Base-by-base conservation (phyloP, 352 stramenopile genomes). In the Phytophthora hybrid region DNA sequence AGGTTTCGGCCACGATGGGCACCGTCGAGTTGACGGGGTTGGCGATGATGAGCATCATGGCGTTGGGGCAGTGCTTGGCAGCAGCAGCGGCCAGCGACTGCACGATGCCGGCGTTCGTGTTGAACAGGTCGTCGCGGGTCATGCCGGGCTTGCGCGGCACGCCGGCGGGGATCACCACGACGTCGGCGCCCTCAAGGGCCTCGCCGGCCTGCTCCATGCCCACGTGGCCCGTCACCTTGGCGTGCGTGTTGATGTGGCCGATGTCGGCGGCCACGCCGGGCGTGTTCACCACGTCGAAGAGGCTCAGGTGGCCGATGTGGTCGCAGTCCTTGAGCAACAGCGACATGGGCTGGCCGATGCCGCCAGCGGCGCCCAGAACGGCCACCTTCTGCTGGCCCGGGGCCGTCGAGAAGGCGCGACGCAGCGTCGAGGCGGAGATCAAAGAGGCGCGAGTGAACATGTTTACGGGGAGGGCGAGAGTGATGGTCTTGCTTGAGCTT, bases 11-110 rank as follows among this genome's bases (percentile, higher is more conserved):
- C 56, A 99, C 98, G 78, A 99, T 99, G 21, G 98, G 98, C 63
- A 99, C 98, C 18, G 98, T 99, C 52, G 95, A 99, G 90, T 99
- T 99, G 73, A 99, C 98, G 8, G 98, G 98, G 89, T 99, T 99
- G 71, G 93, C 97, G 80, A 99, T 99, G 82, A 99, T 98, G 53
- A 98, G 81, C 63, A 98, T 87, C 81, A 94, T 95, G 49, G 98
- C 98, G 63, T 99, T 87, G 10, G 98, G 98, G 87, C 98, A 99
- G 81, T 93, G 90, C 80, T 99, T 87, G 56, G 97, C 97, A 63
- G 94, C 98, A 18, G 91, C 94, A 52, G 97, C 85, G 7, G 98
- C 97, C 59, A 99, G 91, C 57, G 84, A 94, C 83, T 99, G 91
- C 21, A 99, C 98, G 71, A 99, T 99, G 56, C 89, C 82, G 21